A percentile compares a stretch with the other conserved stretches of the same genome.
phyloP scores from a whole-genome alignment of 1,139 yeast genomes.

The Scheffersomyces quercinus region DNA sequence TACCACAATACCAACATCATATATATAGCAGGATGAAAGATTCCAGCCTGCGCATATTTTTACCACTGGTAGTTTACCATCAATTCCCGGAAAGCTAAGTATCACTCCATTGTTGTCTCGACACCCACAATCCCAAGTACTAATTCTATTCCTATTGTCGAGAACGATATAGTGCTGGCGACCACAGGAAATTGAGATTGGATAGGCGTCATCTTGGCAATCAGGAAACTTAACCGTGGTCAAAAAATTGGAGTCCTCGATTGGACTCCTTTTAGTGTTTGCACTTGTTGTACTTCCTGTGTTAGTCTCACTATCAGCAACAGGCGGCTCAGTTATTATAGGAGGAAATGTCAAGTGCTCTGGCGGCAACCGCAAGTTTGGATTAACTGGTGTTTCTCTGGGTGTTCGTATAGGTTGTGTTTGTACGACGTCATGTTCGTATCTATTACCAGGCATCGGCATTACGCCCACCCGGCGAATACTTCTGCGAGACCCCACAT shows the following conservation, averaged over 20 bases:
- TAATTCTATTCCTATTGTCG: constrained; percentile 51
- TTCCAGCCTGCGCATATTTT: constrained; percentile 75
- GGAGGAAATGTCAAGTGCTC: constrained; percentile 17
- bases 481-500: constrained; percentile 15
- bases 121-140: constrained; percentile 64
- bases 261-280: constrained; percentile 2
- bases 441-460: constrained; percentile 5
- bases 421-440: constrained; percentile 7
- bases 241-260: constrained; percentile 31
- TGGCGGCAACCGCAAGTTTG: constrained; percentile 23
- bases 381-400: constrained; percentile 12
- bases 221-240: constrained; percentile 28
- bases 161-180: constrained; percentile 66
- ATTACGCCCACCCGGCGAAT: constrained; percentile 10
- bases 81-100: constrained; percentile 37
- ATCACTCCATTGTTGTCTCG: constrained; percentile 46
- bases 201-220: constrained; percentile 9
- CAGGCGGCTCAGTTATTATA: constrained; percentile 5
- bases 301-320: not conserved
- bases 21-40: constrained; percentile 52
- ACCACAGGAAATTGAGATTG: constrained; percentile 59
- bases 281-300: not conserved
- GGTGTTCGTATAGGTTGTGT: constrained; percentile 4
- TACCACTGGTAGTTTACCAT: constrained; percentile 20
- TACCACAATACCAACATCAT: constrained; percentile 54